Percentiles rank a stretch among this genome's conserved stretches.
Evolutionary conservation across 257 asterid species (phyloP).

Genomic region (Solanum okadae): DNA sequence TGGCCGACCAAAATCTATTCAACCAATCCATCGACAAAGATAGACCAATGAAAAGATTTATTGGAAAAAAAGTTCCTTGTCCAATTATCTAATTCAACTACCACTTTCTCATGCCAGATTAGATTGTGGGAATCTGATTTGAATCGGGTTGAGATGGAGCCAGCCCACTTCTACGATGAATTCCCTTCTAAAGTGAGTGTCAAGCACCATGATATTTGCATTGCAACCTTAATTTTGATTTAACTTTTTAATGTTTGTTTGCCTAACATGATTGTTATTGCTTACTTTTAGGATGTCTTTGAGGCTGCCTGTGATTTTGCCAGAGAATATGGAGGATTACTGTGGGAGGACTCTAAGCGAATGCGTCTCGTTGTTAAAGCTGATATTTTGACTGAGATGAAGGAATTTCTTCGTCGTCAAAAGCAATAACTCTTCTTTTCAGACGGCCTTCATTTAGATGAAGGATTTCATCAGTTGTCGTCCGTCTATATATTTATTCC

Average conservation of each 20-base stretch:
- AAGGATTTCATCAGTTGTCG: not conserved
- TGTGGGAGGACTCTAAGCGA: conserved; percentile 76
- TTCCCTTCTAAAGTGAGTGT: conserved; percentile 70
- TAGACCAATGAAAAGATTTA: not conserved
- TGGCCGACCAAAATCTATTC: not conserved
- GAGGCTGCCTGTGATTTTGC: conserved; percentile 90
- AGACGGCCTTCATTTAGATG: not conserved
- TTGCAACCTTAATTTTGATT: not conserved
- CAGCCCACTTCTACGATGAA: conserved; percentile 68
- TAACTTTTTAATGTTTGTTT: not conserved
- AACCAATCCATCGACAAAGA: not conserved
- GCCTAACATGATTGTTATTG: not conserved
- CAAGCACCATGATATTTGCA: not conserved
- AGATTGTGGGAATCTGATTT: conserved; percentile 93
- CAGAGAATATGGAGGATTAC: conserved; percentile 61
- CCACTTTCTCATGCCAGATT: conserved; percentile 34
- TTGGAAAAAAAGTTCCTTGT: not conserved
- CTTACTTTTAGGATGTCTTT: conserved; percentile 53
- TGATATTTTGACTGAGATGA: conserved; percentile 64
- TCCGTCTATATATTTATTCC: not conserved
- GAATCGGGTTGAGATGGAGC: conserved; percentile 73
- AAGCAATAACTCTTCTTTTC: conserved; percentile 33
- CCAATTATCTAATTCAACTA: not conserved
- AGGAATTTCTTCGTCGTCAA: conserved; percentile 68
- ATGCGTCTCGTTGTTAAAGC: conserved; percentile 77